Evolutionary conservation across 495 filamentous ascomycete genomes (phyloP).

Genomic region (Penicillium parvum): DNA sequence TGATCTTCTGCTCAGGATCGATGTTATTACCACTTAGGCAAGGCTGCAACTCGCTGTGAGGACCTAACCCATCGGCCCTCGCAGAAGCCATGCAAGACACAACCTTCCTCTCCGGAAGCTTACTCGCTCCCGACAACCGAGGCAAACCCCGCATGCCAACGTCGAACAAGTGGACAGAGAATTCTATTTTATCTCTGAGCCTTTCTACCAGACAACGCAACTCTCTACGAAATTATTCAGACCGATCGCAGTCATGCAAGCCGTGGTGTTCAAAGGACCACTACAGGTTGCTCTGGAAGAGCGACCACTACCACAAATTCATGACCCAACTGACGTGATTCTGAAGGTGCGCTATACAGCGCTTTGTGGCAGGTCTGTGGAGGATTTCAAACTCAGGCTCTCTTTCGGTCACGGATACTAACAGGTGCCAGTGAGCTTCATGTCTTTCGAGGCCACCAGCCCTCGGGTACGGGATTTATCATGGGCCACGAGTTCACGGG

Average conservation of each 20-base stretch:
- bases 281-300: conserved; percentile 38
- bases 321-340: conserved; percentile 69
- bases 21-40: too few species aligned
- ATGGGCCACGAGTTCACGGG: conserved; percentile 44
- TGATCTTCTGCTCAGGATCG: too few species aligned
- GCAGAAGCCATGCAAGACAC: too few species aligned
- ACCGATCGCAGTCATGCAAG: conserved; percentile 34
- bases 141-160: too few species aligned
- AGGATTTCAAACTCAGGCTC: neutral
- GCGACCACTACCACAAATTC: conserved; percentile 48
- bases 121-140: too few species aligned
- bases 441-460: conserved; percentile 27
- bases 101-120: too few species aligned
- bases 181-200: too few species aligned
- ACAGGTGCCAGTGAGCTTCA: conserved; percentile 19
- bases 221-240: too few species aligned
- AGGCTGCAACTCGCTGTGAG: too few species aligned
- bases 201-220: too few species aligned
- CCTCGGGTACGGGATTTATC: conserved; percentile 59
- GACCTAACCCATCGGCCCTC: too few species aligned
- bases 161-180: too few species aligned
- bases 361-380: conserved; percentile 75
- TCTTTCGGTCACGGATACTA: neutral
- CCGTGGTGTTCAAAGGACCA: conserved; percentile 36
- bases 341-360: conserved; percentile 80